Percentiles rank a stretch among this genome's conserved stretches.
These are phyloP conservation scores for Phyllosticta citribraziliensis DNA, from an alignment of 2,329 filamentous ascomycete species.

Conservation along the genomic window DNA sequence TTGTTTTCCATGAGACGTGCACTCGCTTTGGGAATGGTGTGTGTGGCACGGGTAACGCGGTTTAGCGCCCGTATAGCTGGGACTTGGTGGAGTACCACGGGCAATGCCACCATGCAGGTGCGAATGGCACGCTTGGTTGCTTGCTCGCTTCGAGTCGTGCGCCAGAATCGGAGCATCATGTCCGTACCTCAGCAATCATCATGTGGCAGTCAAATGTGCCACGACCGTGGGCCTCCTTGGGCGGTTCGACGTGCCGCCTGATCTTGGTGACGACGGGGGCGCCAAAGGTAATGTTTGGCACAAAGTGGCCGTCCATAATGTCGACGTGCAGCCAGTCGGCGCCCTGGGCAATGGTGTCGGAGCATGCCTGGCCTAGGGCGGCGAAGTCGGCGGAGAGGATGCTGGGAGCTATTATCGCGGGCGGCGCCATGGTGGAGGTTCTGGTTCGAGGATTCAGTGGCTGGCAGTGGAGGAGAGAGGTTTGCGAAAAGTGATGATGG, in stretches of 20 bases:
- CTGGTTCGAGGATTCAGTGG: neutral
- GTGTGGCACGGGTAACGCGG: neutral
- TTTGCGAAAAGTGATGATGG: neutral
- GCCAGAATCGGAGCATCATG: neutral
- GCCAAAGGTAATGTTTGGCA: conserved; percentile 96
- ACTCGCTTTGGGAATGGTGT: neutral
- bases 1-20: neutral
- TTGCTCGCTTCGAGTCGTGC: conserved; percentile 13
- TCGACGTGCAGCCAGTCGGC: conserved; percentile 46
- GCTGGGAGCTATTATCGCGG: conserved; percentile 93
- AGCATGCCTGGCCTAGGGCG: conserved; percentile 75
- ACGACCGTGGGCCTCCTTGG: conserved; percentile 57
- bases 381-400: conserved; percentile 96
- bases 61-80: neutral
- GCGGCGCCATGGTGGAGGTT: conserved; percentile 64
- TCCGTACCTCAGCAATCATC: conserved; percentile 90
- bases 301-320: conserved; percentile 90
- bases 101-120: neutral
- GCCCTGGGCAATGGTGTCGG: conserved; percentile 71
- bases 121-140: neutral
- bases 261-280: conserved; percentile 93
- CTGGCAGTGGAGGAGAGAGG: neutral
- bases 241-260: conserved; percentile 70
- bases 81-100: neutral
- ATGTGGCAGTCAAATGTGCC: conserved; percentile 99